Percentiles rank a stretch among this genome's conserved stretches.
phyloP scores from a whole-genome alignment of 768 basidiomycete genomes.

The Lentinula guzmanii region DNA sequence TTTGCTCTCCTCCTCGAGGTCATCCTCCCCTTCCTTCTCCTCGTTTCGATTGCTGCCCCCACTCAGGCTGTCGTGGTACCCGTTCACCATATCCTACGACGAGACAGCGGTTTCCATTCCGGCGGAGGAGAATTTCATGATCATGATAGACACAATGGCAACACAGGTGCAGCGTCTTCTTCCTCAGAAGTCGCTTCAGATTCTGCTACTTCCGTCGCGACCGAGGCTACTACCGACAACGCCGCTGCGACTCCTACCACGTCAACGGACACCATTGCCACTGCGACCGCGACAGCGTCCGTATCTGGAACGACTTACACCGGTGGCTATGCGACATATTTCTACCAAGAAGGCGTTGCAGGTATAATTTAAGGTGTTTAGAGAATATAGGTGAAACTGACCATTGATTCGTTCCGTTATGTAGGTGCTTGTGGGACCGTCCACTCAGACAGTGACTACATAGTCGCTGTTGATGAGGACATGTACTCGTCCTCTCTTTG shows the following conservation, averaged over 20 bases:
- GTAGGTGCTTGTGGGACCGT: conserved; percentile 9
- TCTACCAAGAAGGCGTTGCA: conserved; percentile 61
- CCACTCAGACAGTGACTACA: conserved; percentile 48
- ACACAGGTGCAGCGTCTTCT: background rate
- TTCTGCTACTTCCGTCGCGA: background rate
- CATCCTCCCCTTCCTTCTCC: background rate
- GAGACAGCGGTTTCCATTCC: background rate
- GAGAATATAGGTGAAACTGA: background rate
- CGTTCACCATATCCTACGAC: background rate
- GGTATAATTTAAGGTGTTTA: conserved; percentile 57
- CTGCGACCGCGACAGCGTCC: background rate
- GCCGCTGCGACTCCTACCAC: background rate
- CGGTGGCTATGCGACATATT: conserved; percentile 56
- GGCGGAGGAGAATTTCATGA: background rate
- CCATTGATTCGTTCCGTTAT: background rate
- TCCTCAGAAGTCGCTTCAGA: background rate
- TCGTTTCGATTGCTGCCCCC: background rate
- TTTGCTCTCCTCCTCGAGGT: background rate
- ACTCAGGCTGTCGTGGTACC: background rate
- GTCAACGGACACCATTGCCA: background rate
- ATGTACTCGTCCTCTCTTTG: conserved; percentile 53
- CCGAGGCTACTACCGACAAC: background rate
- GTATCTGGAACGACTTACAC: conserved; percentile 5
- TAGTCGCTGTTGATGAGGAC: conserved; percentile 57
- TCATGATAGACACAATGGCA: background rate